Evolutionary conservation across 202 grass and related monocot species (phyloP).

Genomic region (Dendrocalamus latiflorus): DNA sequence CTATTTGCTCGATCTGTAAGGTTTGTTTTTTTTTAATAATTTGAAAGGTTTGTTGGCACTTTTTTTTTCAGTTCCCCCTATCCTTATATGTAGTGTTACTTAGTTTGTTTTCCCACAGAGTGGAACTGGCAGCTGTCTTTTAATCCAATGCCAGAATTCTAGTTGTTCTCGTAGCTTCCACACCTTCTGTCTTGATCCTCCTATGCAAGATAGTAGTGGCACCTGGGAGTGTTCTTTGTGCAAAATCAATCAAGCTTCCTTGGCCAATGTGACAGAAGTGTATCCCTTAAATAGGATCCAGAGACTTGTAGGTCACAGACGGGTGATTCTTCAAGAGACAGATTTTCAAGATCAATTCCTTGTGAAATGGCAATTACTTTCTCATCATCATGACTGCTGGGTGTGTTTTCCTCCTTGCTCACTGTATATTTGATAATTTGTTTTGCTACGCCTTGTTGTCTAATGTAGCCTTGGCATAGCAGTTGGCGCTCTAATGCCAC

Average conservation of each 20-base stretch:
- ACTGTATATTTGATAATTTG: background rate
- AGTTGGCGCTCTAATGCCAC: background rate
- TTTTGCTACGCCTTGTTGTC: background rate
- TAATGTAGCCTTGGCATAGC: background rate
- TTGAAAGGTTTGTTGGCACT: conserved; percentile 6
- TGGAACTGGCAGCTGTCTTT: conserved; percentile 38
- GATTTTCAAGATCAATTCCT: conserved; percentile 51
- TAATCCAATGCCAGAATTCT: conserved; percentile 48
- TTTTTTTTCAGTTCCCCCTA: background rate
- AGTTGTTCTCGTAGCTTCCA: conserved; percentile 41
- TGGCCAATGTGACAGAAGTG: conserved; percentile 6
- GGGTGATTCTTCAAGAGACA: conserved; percentile 22
- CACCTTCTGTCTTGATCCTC: conserved; percentile 46
- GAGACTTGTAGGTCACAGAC: conserved; percentile 51
- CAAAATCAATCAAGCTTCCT: background rate
- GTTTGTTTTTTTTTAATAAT: conserved; percentile 7
- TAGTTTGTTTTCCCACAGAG: conserved; percentile 45
- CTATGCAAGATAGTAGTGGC: conserved; percentile 27
- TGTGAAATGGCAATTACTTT: conserved; percentile 67
- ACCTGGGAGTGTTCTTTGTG: conserved; percentile 42
- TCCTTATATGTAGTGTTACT: background rate
- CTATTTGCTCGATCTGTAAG: conserved; percentile 45
- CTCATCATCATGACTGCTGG: conserved; percentile 71
- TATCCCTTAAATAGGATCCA: conserved; percentile 43
- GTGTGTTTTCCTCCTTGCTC: conserved; percentile 25